Evolutionary conservation across 2,329 filamentous ascomycete genomes (phyloP).

Genomic region (Epichloe uncinata): DNA sequence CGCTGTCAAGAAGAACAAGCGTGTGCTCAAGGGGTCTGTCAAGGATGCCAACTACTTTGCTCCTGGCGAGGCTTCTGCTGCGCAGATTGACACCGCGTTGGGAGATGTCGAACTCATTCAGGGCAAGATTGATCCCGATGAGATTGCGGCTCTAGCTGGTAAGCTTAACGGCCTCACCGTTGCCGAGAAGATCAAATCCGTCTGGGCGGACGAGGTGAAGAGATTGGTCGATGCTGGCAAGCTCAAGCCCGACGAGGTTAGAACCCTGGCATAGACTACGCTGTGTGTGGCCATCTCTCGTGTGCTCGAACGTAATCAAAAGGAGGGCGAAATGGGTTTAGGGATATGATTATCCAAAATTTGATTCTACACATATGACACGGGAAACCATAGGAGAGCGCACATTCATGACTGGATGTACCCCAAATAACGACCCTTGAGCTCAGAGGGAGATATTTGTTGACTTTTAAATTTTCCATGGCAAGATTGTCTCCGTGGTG

Average conservation of each 20-base stretch:
- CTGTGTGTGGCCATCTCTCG: background rate
- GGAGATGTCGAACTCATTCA: slow-evolving; percentile 79
- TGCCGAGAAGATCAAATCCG: slow-evolving; percentile 69
- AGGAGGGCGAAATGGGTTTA: background rate
- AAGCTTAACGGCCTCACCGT: slow-evolving; percentile 73
- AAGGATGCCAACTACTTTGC: slow-evolving; percentile 98
- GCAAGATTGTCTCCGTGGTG: too few relatives aligned
- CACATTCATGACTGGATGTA: background rate
- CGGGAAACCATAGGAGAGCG: background rate
- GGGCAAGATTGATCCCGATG: slow-evolving; percentile 77
- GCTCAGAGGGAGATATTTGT: background rate
- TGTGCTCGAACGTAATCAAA: background rate
- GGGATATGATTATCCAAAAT: background rate
- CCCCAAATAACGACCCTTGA: background rate
- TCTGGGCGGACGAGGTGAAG: slow-evolving; percentile 68
- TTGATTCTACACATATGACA: background rate
- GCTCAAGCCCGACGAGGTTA: slow-evolving; percentile 71
- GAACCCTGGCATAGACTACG: slow-evolving; percentile 37
- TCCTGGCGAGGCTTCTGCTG: slow-evolving; percentile 54
- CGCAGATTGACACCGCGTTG: slow-evolving; percentile 70
- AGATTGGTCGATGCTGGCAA: slow-evolving; percentile 70
- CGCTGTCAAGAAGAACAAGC: slow-evolving; percentile 99
- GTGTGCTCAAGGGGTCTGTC: slow-evolving; percentile 81
- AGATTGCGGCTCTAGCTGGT: slow-evolving; percentile 69
- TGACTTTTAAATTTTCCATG: too few relatives aligned